A percentile compares a stretch with the other conserved stretches of the same genome.
Evolutionary conservation across 2,329 filamentous ascomycete species (phyloP).

Genomic region (Epichloe sp.): DNA sequence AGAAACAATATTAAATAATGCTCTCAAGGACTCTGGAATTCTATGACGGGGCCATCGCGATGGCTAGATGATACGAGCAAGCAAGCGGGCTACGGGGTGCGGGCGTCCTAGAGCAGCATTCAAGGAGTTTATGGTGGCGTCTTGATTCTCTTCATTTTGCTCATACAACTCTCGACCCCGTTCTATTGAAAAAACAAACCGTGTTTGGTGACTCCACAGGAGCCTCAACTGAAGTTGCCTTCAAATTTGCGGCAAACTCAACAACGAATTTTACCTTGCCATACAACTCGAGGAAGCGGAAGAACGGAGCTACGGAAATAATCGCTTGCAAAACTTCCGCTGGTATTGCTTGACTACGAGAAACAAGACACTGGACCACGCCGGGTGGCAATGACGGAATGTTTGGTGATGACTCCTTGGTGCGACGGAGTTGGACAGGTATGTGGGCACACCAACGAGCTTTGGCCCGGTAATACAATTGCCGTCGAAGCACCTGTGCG

Average conservation of each 20-base stretch:
- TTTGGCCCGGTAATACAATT: not conserved
- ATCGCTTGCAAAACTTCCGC: not conserved
- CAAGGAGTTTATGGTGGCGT: slow-evolving; percentile 7
- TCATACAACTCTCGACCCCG: not conserved
- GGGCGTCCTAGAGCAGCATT: slow-evolving; percentile 13
- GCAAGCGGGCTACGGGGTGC: slow-evolving; percentile 1
- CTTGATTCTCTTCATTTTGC: not conserved
- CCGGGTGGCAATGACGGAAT: slow-evolving; percentile 1
- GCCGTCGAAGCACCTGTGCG: not conserved
- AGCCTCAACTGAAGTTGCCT: not conserved
- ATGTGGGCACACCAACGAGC: not conserved
- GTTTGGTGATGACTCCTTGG: slow-evolving; percentile 3
- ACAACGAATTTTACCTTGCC: too few species aligned
- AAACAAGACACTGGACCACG: not conserved
- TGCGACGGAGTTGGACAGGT: slow-evolving; percentile 1
- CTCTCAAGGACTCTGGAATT: slow-evolving; percentile 94
- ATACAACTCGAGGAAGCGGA: not conserved
- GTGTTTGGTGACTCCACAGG: not conserved
- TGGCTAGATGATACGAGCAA: slow-evolving; percentile 9
- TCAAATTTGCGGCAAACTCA: not conserved
- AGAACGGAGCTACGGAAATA: not conserved
- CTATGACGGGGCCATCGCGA: slow-evolving; percentile 40
- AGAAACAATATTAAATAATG: slow-evolving; percentile 97
- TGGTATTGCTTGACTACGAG: not conserved
- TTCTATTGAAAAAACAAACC: not conserved